phyloP scores from a whole-genome alignment of 805 yeast genomes.

The Hanseniaspora singularis region DNA sequence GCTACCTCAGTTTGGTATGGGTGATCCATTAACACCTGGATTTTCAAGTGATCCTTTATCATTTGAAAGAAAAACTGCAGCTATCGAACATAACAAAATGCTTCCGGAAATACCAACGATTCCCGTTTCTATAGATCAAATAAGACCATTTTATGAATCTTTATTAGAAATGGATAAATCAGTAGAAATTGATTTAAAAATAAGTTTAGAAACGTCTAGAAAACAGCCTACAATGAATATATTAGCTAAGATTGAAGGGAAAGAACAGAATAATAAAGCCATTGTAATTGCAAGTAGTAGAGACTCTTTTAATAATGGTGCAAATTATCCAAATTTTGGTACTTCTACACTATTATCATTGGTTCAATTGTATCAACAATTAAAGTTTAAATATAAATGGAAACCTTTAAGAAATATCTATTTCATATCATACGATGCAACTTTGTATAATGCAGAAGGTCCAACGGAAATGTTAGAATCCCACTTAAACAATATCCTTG shows the following conservation, averaged over 20 bases:
- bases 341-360: constrained; percentile 61
- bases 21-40: constrained; percentile 74
- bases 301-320: constrained; percentile 69
- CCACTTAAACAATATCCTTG: constrained; percentile 39
- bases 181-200: constrained; percentile 25
- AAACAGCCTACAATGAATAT: constrained; percentile 68
- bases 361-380: constrained; percentile 50
- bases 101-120: constrained; percentile 65
- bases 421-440: constrained; percentile 75
- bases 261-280: constrained; percentile 64
- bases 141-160: constrained; percentile 30
- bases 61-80: constrained; percentile 22
- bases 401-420: constrained; percentile 69
- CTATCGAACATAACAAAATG: constrained; percentile 37
- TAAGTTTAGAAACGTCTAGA: constrained; percentile 36
- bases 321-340: constrained; percentile 60
- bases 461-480: constrained; percentile 64
- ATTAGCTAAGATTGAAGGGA: constrained; percentile 62
- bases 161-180: constrained; percentile 23
- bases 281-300: constrained; percentile 73
- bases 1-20: constrained; percentile 49
- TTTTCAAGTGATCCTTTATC: constrained; percentile 40
- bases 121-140: constrained; percentile 69
- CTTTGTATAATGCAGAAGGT: constrained; percentile 72
- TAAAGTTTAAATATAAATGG: constrained; percentile 62